Evolutionary conservation across 176 grass and related monocot genomes (phyloP).

Genomic region (Stipa capillata): DNA sequence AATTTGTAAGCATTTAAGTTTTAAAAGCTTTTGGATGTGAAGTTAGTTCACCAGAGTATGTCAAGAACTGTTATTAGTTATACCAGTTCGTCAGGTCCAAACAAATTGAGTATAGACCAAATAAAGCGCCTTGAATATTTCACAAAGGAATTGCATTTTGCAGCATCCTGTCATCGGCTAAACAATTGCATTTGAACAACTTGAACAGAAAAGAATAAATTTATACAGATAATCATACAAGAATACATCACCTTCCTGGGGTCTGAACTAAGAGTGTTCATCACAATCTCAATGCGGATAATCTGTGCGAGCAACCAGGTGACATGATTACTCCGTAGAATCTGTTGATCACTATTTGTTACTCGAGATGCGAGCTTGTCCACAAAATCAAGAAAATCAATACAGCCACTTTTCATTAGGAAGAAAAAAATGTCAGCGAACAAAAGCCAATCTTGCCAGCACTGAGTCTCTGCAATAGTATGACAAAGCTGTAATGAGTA

Average conservation of each 20-base stretch:
- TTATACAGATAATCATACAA: background rate
- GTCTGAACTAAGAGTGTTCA: slow-evolving; percentile 82
- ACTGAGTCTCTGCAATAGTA: slow-evolving; percentile 66
- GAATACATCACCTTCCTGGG: slow-evolving; percentile 62
- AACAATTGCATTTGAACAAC: background rate
- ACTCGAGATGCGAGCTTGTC: slow-evolving; percentile 86
- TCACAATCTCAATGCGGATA: slow-evolving; percentile 90
- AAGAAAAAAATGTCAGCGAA: slow-evolving; percentile 99
- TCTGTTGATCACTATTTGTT: slow-evolving; percentile 62
- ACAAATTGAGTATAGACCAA: background rate
- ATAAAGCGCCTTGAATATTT: slow-evolving; percentile 3
- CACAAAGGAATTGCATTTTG: background rate
- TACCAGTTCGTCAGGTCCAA: slow-evolving; percentile 9
- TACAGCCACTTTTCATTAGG: slow-evolving; percentile 97
- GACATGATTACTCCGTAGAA: slow-evolving; percentile 92
- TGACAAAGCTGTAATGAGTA: slow-evolving; percentile 13
- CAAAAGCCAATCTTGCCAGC: slow-evolving; percentile 97
- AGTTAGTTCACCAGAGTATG: slow-evolving; percentile 2
- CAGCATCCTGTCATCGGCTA: slow-evolving; percentile 5
- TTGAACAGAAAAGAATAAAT: background rate
- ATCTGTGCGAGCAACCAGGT: slow-evolving; percentile 96
- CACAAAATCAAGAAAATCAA: slow-evolving; percentile 97
- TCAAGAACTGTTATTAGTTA: background rate
- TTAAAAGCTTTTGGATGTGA: slow-evolving; percentile 20
- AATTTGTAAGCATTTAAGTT: background rate